A percentile compares a stretch with the other conserved stretches of the same genome.
These are phyloP conservation scores for Jaltomata sinuosa DNA, from an alignment of 257 asterid genomes.

Conservation along the genomic window DNA sequence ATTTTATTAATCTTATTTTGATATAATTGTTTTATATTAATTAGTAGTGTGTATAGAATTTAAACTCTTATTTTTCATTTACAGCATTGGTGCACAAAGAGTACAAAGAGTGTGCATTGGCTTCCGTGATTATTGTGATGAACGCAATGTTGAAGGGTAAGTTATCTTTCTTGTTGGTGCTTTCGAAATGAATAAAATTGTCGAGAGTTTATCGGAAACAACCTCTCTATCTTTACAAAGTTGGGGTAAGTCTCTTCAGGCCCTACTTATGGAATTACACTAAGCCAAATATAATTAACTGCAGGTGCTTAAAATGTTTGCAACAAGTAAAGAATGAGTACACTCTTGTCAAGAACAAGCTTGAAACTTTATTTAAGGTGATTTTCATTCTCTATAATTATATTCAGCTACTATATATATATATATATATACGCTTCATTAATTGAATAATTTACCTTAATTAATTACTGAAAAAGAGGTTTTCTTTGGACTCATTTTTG, in stretches of 20 bases:
- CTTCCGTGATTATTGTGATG: slow-evolving; percentile 64
- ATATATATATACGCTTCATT: background rate
- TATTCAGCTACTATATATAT: too few relatives aligned
- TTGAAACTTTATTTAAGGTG: slow-evolving; percentile 68
- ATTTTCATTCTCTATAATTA: background rate
- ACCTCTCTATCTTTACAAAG: rapidly evolving
- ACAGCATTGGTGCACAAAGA: slow-evolving; percentile 31
- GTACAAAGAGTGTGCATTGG: slow-evolving; percentile 25
- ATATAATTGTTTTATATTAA: too few relatives aligned
- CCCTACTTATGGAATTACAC: too few relatives aligned
- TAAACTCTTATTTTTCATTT: background rate
- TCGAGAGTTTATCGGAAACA: background rate
- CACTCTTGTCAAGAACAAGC: slow-evolving; percentile 56
- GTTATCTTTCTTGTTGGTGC: background rate
- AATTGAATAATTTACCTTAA: background rate
- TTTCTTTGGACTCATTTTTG: background rate
- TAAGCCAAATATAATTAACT: background rate
- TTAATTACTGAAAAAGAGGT: background rate
- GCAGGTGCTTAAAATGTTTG: slow-evolving; percentile 67
- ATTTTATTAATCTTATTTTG: background rate
- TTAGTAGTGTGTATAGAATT: too few relatives aligned
- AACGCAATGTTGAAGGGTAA: slow-evolving; percentile 63
- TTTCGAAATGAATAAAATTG: background rate
- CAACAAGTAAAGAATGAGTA: slow-evolving; percentile 59
- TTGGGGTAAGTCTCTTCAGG: too few relatives aligned